Conservation (phyloP, 2,329 filamentous ascomycete genomes). For the Bisporella sp. region DNA sequence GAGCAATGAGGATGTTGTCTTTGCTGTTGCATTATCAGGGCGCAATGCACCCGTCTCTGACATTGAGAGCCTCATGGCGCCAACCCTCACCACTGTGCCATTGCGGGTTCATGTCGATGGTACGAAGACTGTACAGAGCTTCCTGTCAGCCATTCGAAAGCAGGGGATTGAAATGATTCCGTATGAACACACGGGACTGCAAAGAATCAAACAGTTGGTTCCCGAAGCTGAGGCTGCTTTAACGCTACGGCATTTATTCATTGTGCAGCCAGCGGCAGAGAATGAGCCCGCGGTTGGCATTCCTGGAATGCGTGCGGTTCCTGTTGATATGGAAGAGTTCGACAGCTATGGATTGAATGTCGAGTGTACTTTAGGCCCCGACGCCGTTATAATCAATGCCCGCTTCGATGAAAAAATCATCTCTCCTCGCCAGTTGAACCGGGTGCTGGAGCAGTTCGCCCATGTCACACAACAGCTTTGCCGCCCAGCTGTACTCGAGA, state of each 20-base stretch:
- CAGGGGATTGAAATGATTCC: not conserved
- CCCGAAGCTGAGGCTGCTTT: no score
- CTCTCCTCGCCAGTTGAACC: not conserved
- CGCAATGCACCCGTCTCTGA: slow-evolving; percentile 39
- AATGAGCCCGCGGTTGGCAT: not conserved
- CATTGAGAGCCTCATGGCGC: slow-evolving; percentile 68
- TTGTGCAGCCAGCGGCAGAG: not conserved
- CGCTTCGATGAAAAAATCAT: not conserved
- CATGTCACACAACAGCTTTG: no score
- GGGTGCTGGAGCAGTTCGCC: not conserved
- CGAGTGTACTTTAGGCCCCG: not conserved
- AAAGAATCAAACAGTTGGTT: not conserved
- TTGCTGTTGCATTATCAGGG: not conserved
- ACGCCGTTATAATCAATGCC: not conserved
- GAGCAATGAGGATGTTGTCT: not conserved
- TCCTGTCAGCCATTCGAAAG: not conserved
- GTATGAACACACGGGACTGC: not conserved
- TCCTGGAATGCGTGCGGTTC: no score
- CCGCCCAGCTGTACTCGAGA: no score
- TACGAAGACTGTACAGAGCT: not conserved
- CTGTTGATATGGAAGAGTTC: not conserved
- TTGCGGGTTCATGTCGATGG: slow-evolving; percentile 36
- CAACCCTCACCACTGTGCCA: slow-evolving; percentile 69
- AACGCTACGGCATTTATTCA: not conserved
- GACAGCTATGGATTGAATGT: not conserved